Evolutionary conservation across 192 early-diverging fungal genomes (phyloP), one percentile per base, ranked within the genome.

Genomic region (Spizellomyces punctatus): DNA sequence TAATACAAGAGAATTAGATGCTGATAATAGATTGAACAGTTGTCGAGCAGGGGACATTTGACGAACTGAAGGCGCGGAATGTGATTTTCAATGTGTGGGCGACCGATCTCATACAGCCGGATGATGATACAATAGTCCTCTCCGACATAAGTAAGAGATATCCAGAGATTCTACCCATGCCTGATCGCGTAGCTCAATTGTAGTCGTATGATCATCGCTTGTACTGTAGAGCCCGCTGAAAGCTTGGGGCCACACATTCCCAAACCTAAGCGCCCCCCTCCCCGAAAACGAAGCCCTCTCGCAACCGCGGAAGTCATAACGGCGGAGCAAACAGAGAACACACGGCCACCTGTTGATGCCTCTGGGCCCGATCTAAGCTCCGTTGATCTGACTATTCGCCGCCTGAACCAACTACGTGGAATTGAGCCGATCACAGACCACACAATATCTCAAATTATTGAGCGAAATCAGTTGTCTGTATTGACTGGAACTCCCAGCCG

Each of bases 381-480:
- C 17, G 67, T 75, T 46, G 50, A 82, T 41, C 10, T 75, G 16
- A 85, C 85, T 4, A 89, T 89, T 50, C 71, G 74, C 57, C 80
- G 41, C 12, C 22, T 61, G 41, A 61, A 61, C 21, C 59, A 61
- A 22, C 41, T 61, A 0, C 41, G 59, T 14, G 59, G 21, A 12
- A 22, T 22, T 22, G 59, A 42, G 12, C 12, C 12, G 12, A 58
- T 90, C 54, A 92, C 87, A 63, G 90, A 91, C 69, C 83, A 83
- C 17, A 90, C 90, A 1, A 91, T 91, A 27, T 88, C 90, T 10
- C 85, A 86, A 65, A 83, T 89, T 70, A 91, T 91, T 75, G 90
- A 91, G 69, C 78, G 85, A 22, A 84, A 86, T 58, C 88, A 90
- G 55, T 66, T 83, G 63, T 82, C 84, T 2, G 78, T 91, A 36